phyloP scores from a whole-genome alignment of 2,329 filamentous ascomycete species.

The Pseudopithomyces chartarum region DNA sequence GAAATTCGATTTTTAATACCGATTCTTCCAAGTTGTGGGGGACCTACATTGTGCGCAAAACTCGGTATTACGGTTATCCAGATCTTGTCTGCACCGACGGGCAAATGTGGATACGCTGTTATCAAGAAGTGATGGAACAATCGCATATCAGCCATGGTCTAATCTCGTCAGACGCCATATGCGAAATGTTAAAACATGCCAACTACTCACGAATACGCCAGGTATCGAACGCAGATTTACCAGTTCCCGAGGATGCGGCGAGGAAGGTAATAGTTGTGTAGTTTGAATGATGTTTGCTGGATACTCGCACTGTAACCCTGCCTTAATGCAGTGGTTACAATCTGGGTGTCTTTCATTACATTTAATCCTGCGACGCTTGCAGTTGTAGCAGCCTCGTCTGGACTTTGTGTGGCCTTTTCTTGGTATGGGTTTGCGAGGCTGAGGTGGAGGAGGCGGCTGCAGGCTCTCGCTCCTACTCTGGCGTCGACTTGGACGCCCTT shows the following conservation, averaged over 20 bases:
- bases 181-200: conserved; percentile 4
- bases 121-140: conserved; percentile 71
- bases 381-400: conserved; percentile 69
- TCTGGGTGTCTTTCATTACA: conserved; percentile 69
- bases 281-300: conserved; percentile 51
- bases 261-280: conserved; percentile 24
- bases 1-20: neutral
- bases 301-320: conserved; percentile 67
- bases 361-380: conserved; percentile 70
- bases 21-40: neutral
- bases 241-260: conserved; percentile 32
- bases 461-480: conserved; percentile 8
- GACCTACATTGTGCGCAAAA: conserved; percentile 66
- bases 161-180: conserved; percentile 17
- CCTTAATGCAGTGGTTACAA: conserved; percentile 68
- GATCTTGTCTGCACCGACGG: conserved; percentile 66
- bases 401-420: conserved; percentile 70
- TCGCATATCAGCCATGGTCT: conserved; percentile 64
- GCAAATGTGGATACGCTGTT: conserved; percentile 66
- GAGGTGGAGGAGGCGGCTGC: conserved; percentile 26
- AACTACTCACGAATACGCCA: conserved; percentile 38
- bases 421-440: conserved; percentile 42
- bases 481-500: conserved; percentile 17
- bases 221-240: conserved; percentile 38
- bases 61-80: conserved; percentile 72